A percentile compares a stretch with the other conserved stretches of the same genome.
phyloP scores from a whole-genome alignment of 1,139 yeast genomes.

The Torulaspora globosa region DNA sequence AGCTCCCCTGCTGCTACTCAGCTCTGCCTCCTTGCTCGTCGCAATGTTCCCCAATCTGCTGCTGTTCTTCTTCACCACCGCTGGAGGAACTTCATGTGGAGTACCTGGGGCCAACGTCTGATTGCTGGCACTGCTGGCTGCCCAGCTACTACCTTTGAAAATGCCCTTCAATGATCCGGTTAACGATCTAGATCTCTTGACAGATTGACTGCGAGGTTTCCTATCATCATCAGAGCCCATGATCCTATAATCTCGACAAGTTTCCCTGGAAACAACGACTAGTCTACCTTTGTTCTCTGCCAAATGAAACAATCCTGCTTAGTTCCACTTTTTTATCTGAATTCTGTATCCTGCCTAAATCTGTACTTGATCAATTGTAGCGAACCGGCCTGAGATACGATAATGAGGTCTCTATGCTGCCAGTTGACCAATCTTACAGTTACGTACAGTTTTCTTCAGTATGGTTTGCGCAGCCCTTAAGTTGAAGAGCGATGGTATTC shows the following conservation, averaged over 20 bases:
- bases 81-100: constrained; percentile 8
- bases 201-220: constrained; percentile 14
- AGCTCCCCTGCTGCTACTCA: constrained; percentile 15
- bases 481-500: too few species aligned
- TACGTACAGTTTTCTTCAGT: background rate
- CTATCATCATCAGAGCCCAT: constrained; percentile 14
- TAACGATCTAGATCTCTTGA: constrained; percentile 27
- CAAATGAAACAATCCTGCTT: background rate
- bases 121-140: constrained; percentile 1
- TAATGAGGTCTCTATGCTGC: background rate
- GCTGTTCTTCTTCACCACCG: constrained; percentile 9
- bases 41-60: constrained; percentile 13
- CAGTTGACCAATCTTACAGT: background rate
- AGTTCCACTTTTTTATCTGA: background rate
- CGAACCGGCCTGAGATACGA: background rate
- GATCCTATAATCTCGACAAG: background rate
- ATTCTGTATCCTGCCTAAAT: background rate
- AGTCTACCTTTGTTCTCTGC: background rate
- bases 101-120: constrained; percentile 2
- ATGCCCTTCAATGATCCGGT: constrained; percentile 33
- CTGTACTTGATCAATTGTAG: background rate
- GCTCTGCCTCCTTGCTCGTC: constrained; percentile 15
- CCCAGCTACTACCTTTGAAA: constrained; percentile 19
- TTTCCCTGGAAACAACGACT: background rate
- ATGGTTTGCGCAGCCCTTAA: constrained; percentile 6